Base-by-base conservation (phyloP, 495 filamentous ascomycete species). In the Stereocaulon alpinum region DNA sequence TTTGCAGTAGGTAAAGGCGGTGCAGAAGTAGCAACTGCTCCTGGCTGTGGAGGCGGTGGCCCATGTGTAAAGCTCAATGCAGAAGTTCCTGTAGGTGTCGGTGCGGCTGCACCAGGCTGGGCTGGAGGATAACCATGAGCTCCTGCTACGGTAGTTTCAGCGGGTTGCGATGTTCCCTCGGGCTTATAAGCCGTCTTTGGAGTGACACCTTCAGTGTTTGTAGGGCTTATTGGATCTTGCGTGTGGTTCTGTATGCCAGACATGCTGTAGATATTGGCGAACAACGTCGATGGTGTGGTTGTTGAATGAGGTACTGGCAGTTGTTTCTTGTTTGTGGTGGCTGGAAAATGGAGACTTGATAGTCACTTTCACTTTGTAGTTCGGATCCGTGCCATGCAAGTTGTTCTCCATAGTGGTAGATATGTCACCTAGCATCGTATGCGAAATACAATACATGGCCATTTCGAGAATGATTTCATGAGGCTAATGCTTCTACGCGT, bases 31-130 rank as follows among this genome's bases (percentile, higher is more conserved):
- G 83, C 78, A 4, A 72, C 65, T 4, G 79, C 73, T 58, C 81
- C 84, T 29, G 84, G 84, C 62, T 86, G 85, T 2, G 85, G 84
- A 48, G 80, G 72, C 30, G 83, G 78, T 42, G 58, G 61, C 18
- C 12, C 40, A 27, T 34, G 7, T 30, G 34, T 50, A 68, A 61
- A 18, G 65, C 55, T n/a, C 41, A 47, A 42, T 57, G 61, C 30
- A 44, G 34, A 12, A 40, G 44, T 40, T 20, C 27, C n/a, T 22
- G 51, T 67, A 45, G 63, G 59, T 17, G 61, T 64, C 55, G 60
- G 63, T 30, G 22, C 51, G 1, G 55, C 56, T 41, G 59, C 42
- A 42, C 62, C 63, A 40, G 69, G 55, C 40, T 58, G 43, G 7
- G 64, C 55, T 34, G 56, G 42, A 27, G 58, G 51, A 20, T 52